Evolutionary conservation across 2,329 filamentous ascomycete genomes (phyloP).

Genomic region (Didymella pomorum): DNA sequence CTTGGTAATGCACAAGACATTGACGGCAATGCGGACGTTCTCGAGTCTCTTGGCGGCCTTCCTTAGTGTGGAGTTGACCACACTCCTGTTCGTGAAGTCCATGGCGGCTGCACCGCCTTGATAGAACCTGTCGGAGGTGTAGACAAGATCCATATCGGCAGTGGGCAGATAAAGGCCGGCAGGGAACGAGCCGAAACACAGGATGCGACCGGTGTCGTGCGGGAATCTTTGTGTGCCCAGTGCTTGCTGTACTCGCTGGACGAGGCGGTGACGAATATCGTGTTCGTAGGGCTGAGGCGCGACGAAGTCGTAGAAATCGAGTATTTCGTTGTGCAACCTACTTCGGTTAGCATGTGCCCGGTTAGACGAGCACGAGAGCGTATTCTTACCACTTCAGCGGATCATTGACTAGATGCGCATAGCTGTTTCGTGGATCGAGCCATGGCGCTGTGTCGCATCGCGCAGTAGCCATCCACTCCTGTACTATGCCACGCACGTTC

Average conservation of each 20-base stretch:
- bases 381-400: slow-evolving; percentile 56
- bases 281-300: slow-evolving; percentile 80
- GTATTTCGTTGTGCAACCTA: slow-evolving; percentile 87
- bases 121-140: slow-evolving; percentile 70
- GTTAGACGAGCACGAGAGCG: neutral
- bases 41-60: slow-evolving; percentile 68
- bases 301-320: slow-evolving; percentile 88
- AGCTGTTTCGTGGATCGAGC: slow-evolving; percentile 44
- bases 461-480: slow-evolving; percentile 53
- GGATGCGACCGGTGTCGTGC: slow-evolving; percentile 63
- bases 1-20: slow-evolving; percentile 70
- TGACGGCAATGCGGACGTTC: slow-evolving; percentile 63
- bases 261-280: slow-evolving; percentile 73
- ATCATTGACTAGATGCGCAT: slow-evolving; percentile 63
- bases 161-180: slow-evolving; percentile 78
- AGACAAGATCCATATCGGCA: slow-evolving; percentile 93
- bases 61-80: slow-evolving; percentile 65
- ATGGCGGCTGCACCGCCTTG: slow-evolving; percentile 57
- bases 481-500: slow-evolving; percentile 46
- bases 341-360: neutral
- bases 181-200: slow-evolving; percentile 92
- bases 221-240: slow-evolving; percentile 54
- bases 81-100: slow-evolving; percentile 47
- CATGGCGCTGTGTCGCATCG: slow-evolving; percentile 61
- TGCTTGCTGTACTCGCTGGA: slow-evolving; percentile 70